A percentile compares a stretch with the other conserved stretches of the same genome.
Conservation (phyloP, 2,329 filamentous ascomycete genomes). For the Aspergillus sp. region DNA sequence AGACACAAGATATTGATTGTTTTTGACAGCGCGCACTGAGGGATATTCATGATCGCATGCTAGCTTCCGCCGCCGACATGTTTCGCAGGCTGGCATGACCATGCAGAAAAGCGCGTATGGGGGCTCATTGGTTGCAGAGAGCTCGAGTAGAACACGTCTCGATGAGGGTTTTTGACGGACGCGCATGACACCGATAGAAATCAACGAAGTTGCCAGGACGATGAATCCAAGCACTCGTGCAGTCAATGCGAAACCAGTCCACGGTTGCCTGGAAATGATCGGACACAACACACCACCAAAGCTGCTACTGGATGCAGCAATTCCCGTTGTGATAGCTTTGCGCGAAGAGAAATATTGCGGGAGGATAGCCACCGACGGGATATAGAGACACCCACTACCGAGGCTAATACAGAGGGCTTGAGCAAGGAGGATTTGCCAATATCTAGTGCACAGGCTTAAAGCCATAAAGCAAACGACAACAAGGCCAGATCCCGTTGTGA, state of each 20-base stretch:
- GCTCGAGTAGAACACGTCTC: no score
- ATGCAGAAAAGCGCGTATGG: no score
- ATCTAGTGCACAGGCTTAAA: conserved; percentile 55
- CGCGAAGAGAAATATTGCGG: conserved; percentile 48
- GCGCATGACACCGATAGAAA: no score
- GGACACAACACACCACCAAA: neutral
- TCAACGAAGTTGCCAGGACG: no score
- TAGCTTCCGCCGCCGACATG: no score
- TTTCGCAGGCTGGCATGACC: no score
- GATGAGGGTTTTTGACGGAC: no score
- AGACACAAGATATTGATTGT: no score
- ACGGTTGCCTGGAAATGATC: neutral
- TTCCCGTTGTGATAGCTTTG: conserved; percentile 47
- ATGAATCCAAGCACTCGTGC: conserved; percentile 62
- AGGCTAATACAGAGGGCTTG: conserved; percentile 21
- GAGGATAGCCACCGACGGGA: conserved; percentile 48
- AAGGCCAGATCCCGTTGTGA: conserved; percentile 5
- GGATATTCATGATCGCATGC: no score
- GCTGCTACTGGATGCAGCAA: conserved; percentile 26
- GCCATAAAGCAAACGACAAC: conserved; percentile 65
- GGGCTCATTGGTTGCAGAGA: no score
- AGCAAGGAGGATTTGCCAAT: conserved; percentile 51
- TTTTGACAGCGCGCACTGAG: no score
- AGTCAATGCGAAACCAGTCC: conserved; percentile 63
- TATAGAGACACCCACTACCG: conserved; percentile 41